Conservation (phyloP, 306 rosid genomes). For the Vicia villosa region DNA sequence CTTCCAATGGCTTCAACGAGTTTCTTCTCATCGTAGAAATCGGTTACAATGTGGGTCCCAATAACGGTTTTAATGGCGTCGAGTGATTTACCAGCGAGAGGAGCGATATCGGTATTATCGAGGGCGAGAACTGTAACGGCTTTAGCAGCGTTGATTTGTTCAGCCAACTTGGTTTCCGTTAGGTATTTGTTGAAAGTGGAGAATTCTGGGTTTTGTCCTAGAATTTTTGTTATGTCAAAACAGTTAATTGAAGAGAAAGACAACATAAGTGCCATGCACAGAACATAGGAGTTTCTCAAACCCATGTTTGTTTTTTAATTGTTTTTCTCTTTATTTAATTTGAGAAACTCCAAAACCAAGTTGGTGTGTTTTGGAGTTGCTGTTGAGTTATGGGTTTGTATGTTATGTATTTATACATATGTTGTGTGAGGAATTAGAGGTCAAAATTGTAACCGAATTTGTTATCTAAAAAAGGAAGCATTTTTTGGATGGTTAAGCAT, state of each 20-base stretch:
- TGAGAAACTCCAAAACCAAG: slow-evolving; percentile 35
- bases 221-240: slow-evolving; percentile 49
- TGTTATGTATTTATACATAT: neutral
- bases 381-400: neutral
- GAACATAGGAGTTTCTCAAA: slow-evolving; percentile 44
- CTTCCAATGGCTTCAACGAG: slow-evolving; percentile 10
- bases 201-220: slow-evolving; percentile 39
- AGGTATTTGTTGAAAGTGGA: slow-evolving; percentile 45
- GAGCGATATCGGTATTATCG: slow-evolving; percentile 24
- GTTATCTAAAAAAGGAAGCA: neutral
- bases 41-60: slow-evolving; percentile 45
- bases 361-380: neutral
- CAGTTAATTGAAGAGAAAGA: slow-evolving; percentile 42
- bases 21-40: slow-evolving; percentile 49
- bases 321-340: neutral
- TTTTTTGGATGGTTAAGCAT: neutral
- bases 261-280: slow-evolving; percentile 38
- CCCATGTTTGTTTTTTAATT: slow-evolving; percentile 39
- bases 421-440: too few species aligned
- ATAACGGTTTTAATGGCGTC: slow-evolving; percentile 42
- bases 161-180: slow-evolving; percentile 56
- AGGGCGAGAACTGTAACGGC: slow-evolving; percentile 58
- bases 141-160: slow-evolving; percentile 44
- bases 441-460: neutral
- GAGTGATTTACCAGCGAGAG: slow-evolving; percentile 39